A percentile compares a stretch with the other conserved stretches of the same genome.
These are phyloP conservation scores for Tricholoma saponaceum DNA, from an alignment of 768 basidiomycete species.

Conservation along the genomic window DNA sequence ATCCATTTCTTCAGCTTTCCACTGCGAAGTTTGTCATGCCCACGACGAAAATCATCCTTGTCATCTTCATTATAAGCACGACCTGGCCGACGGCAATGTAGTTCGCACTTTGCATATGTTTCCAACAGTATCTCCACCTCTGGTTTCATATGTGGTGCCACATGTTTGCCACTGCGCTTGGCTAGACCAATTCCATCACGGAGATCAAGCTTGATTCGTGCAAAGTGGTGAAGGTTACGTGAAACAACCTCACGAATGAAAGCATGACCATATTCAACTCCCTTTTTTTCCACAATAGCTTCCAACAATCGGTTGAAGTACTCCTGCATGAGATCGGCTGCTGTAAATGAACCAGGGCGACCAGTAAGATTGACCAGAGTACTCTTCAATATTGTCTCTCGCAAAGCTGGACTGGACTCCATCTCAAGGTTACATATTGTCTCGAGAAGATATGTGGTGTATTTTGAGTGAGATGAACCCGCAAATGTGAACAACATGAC, in stretches of 20 bases:
- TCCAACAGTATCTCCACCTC: constrained; percentile 17
- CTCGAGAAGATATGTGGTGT: neutral
- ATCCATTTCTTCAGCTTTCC: neutral
- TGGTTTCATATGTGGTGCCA: constrained; percentile 16
- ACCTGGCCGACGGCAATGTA: neutral
- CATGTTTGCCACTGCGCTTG: constrained; percentile 17
- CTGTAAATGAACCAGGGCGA: constrained; percentile 15
- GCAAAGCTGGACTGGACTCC: constrained; percentile 5
- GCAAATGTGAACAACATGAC: neutral
- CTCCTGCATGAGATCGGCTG: constrained; percentile 29
- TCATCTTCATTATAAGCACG: neutral
- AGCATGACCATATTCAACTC: constrained; percentile 23
- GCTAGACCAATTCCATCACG: constrained; percentile 18
- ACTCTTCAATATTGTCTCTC: constrained; percentile 19
- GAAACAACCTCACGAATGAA: constrained; percentile 26
- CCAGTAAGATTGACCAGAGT: constrained; percentile 27
- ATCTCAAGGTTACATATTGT: neutral
- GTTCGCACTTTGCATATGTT: neutral
- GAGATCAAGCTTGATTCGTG: constrained; percentile 25
- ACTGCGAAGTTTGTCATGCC: neutral
- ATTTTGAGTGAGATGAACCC: too few species aligned
- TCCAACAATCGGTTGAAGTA: constrained; percentile 28
- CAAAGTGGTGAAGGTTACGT: constrained; percentile 28
- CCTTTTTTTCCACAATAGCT: constrained; percentile 23
- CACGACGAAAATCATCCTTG: neutral